phyloP scores from a whole-genome alignment of 148 eudicot species.

The Spergularia marina region DNA sequence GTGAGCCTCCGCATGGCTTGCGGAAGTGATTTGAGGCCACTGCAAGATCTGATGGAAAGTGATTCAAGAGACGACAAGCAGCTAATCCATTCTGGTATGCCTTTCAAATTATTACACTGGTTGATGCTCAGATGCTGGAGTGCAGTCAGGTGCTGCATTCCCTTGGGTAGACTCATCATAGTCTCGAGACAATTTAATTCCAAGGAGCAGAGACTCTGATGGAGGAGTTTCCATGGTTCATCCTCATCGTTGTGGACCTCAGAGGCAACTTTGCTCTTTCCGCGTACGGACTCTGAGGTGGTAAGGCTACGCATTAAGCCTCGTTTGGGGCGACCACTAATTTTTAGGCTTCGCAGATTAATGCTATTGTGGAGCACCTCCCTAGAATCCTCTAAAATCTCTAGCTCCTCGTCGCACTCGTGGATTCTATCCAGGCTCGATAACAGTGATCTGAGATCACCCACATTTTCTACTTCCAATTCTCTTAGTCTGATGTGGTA shows the following conservation, averaged over 20 bases:
- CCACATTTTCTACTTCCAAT: not conserved
- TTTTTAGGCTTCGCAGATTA: not conserved
- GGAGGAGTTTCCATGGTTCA: conserved; percentile 20
- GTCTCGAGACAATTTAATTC: not conserved
- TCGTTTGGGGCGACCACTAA: not conserved
- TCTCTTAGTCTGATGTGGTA: not conserved
- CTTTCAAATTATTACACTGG: conserved; percentile 3
- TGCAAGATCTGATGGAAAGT: conserved; percentile 2
- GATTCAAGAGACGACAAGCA: conserved; percentile 16
- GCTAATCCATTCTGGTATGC: conserved; percentile 26
- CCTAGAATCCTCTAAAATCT: not conserved
- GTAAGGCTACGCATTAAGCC: not conserved
- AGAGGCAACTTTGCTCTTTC: not conserved
- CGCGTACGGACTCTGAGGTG: not conserved
- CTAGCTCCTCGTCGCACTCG: too few relatives aligned
- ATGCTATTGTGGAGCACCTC: not conserved
- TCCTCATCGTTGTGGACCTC: not conserved
- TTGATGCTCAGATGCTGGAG: conserved; percentile 10
- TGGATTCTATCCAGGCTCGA: not conserved
- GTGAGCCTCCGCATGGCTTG: conserved; percentile 16
- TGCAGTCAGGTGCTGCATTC: conserved; percentile 18
- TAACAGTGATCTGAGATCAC: not conserved
- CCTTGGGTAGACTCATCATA: conserved; percentile 12
- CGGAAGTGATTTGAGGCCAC: conserved; percentile 15
- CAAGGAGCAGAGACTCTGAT: conserved; percentile 6